A percentile compares a stretch with the other conserved stretches of the same genome.
Evolutionary conservation across 345 rosid species (phyloP).

Genomic region (Gossypium turneri): DNA sequence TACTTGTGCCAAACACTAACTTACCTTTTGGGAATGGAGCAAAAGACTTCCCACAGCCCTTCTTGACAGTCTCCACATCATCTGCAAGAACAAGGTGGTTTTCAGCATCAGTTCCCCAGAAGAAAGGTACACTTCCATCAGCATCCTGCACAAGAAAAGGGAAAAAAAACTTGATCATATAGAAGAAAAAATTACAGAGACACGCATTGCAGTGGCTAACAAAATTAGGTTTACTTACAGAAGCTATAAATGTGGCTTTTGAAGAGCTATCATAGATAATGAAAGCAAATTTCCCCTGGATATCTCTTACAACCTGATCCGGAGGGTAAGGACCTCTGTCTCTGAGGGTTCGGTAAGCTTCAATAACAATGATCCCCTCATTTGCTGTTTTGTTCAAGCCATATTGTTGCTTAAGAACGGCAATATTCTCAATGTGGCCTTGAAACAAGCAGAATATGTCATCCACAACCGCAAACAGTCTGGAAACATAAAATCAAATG

Average conservation of each 20-base stretch:
- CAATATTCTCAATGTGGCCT: constrained; percentile 88
- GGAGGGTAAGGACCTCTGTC: constrained; percentile 97
- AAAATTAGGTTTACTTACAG: constrained; percentile 41
- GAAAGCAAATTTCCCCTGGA: constrained; percentile 73
- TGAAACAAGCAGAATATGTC: constrained; percentile 94
- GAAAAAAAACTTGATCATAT: background rate
- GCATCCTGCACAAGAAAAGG: constrained; percentile 52
- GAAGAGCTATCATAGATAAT: constrained; percentile 68
- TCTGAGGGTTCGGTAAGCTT: constrained; percentile 87
- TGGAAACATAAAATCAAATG: constrained; percentile 20
- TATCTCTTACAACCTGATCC: constrained; percentile 86
- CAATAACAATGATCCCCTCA: constrained; percentile 81
- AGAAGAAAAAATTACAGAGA: background rate
- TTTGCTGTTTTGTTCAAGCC: constrained; percentile 83
- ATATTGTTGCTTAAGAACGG: constrained; percentile 85
- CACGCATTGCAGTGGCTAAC: background rate
- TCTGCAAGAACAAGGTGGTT: constrained; percentile 74
- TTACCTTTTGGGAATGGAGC: constrained; percentile 95
- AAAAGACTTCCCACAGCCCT: constrained; percentile 88
- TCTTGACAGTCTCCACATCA: constrained; percentile 60
- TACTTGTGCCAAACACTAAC: background rate
- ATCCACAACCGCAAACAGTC: constrained; percentile 85
- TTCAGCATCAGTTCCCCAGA: constrained; percentile 87
- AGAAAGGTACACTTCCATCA: constrained; percentile 81
- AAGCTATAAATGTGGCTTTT: constrained; percentile 58